Conservation (phyloP, 2,329 filamentous ascomycete species). For the Xylaria sp. region DNA sequence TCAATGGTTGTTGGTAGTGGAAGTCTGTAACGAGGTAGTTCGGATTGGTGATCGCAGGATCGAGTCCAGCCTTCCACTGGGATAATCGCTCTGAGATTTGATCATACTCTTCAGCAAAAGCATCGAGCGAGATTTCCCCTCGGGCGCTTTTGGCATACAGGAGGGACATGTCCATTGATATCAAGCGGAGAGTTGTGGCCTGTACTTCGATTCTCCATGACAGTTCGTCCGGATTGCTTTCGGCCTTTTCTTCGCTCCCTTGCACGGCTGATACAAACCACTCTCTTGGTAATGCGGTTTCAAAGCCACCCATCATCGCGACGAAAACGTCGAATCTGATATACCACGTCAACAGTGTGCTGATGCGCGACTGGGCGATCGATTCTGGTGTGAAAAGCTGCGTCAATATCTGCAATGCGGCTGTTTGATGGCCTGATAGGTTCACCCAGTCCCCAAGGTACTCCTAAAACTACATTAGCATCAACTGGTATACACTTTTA, state of each 20-base stretch:
- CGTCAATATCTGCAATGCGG: conserved; percentile 83
- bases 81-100: conserved; percentile 60
- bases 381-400: conserved; percentile 81
- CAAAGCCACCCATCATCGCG: conserved; percentile 82
- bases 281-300: conserved; percentile 76
- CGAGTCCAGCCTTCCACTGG: conserved; percentile 66
- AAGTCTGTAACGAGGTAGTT: conserved; percentile 73
- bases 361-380: conserved; percentile 75
- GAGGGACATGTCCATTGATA: conserved; percentile 83
- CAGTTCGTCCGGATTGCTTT: conserved; percentile 70
- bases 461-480: conserved; percentile 67
- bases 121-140: conserved; percentile 70
- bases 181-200: conserved; percentile 73
- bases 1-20: conserved; percentile 61
- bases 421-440: conserved; percentile 90
- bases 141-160: conserved; percentile 77
- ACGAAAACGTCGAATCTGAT: conserved; percentile 87
- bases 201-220: conserved; percentile 74
- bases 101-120: conserved; percentile 72
- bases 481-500: conserved; percentile 17
- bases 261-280: conserved; percentile 78
- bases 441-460: conserved; percentile 97
- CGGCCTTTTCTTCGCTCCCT: conserved; percentile 69
- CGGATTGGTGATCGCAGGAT: conserved; percentile 70
- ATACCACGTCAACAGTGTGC: conserved; percentile 88